Conservation (phyloP, 805 yeast species). For the Kluyveromyces wickerhamii region DNA sequence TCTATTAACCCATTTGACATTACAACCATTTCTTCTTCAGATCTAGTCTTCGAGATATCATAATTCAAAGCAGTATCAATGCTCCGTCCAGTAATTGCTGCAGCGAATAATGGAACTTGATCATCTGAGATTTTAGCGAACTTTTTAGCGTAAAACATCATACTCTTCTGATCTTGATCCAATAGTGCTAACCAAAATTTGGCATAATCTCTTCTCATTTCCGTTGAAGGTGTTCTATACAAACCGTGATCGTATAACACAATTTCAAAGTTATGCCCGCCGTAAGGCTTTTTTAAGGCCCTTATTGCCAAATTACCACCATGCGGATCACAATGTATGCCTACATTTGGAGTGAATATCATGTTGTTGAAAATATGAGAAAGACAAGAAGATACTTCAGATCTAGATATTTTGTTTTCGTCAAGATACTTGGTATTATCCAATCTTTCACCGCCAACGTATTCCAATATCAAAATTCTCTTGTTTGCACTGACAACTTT, state of each 20-base stretch:
- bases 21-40: conserved; percentile 51
- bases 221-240: conserved; percentile 73
- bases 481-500: conserved; percentile 54
- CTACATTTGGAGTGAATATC: conserved; percentile 90
- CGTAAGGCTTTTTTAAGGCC: conserved; percentile 25
- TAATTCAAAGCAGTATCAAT: conserved; percentile 64
- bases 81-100: conserved; percentile 93
- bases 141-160: conserved; percentile 65
- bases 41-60: conserved; percentile 48
- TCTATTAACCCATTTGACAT: conserved; percentile 61
- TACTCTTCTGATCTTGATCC: conserved; percentile 54
- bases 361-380: conserved; percentile 88
- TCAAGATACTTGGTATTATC: conserved; percentile 67
- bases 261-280: conserved; percentile 74
- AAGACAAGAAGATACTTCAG: conserved; percentile 75
- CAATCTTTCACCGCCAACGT: conserved; percentile 69
- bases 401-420: conserved; percentile 55
- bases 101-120: conserved; percentile 77
- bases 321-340: conserved; percentile 96
- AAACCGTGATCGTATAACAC: conserved; percentile 91
- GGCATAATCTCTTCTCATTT: conserved; percentile 75
- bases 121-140: conserved; percentile 74
- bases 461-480: conserved; percentile 84
- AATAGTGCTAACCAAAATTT: conserved; percentile 87
- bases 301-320: conserved; percentile 92